These are phyloP conservation scores for Tuber melanosporum DNA, from an alignment of 495 filamentous ascomycete genomes.

Conservation along the genomic window DNA sequence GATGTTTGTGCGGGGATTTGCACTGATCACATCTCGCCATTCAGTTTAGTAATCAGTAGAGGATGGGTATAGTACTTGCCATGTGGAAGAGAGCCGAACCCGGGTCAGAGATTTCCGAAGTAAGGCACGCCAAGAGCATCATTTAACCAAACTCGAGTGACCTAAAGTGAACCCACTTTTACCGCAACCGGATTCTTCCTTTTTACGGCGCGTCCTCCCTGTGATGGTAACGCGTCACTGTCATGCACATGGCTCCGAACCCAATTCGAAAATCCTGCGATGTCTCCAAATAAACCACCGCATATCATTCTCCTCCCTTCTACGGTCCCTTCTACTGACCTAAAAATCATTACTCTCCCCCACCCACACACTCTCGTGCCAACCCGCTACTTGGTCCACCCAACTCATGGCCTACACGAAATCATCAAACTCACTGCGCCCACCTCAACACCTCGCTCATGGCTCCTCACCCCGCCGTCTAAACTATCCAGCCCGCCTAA, in stretches of 20 bases:
- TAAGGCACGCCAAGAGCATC: background rate
- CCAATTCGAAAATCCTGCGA: slow-evolving; percentile 42
- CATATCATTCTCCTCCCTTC: slow-evolving; percentile 78
- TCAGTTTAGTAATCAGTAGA: too few relatives aligned
- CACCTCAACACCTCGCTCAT: slow-evolving; percentile 56
- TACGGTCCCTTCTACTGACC: slow-evolving; percentile 51
- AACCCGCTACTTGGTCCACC: slow-evolving; percentile 73
- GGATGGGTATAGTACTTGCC: too few relatives aligned
- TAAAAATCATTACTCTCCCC: slow-evolving; percentile 65
- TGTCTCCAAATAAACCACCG: slow-evolving; percentile 44
- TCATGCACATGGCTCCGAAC: background rate
- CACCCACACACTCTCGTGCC: slow-evolving; percentile 63
- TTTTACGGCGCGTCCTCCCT: background rate
- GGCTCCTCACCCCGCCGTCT: slow-evolving; percentile 53
- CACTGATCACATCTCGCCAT: too few relatives aligned
- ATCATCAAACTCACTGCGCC: slow-evolving; percentile 71
- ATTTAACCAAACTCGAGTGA: background rate
- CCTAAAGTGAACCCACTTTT: background rate
- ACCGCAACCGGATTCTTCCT: background rate
- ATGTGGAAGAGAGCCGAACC: too few relatives aligned
- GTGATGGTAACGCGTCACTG: background rate
- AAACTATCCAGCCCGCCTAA: background rate
- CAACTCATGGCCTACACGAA: slow-evolving; percentile 73
- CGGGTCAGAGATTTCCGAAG: too few relatives aligned
- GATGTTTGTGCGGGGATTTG: too few relatives aligned